Base-by-base conservation (phyloP, 2,329 filamentous ascomycete species). In the Colletotrichum brevisporum region DNA sequence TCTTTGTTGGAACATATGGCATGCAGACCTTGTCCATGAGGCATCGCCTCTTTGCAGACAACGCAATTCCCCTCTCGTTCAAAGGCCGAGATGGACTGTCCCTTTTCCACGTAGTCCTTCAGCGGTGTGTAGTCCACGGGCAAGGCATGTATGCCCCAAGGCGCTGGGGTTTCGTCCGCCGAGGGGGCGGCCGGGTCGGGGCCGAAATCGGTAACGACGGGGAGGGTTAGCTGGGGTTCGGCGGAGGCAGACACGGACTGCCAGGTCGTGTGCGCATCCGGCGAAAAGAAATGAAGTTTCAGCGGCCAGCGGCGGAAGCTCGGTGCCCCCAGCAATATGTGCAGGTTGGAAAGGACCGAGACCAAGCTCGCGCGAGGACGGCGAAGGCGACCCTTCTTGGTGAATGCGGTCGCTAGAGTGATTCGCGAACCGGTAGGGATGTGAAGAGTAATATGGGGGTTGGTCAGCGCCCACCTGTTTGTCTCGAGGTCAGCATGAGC, bases 221-320 rank as follows among this genome's bases (percentile, higher is more conserved):
- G 77, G 13, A 93, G 79, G 3, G 82, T 83, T 12, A 77, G 74
- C 24, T 84, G 73, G 36, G 82, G 76, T 56, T 85, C 83, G 56
- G 84, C 78, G 3, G 86, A 83, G 2, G 84, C 78, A 52, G 84
- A 85, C 84, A 88, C 90, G 56, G 79, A 83, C 18, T 85, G 77
- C 95, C 95, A 98, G 1, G 87, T 85, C 21, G 81, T 81, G 74
- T 92, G 87, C 0, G 94, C 90, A 68, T 95, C 92, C 3, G 83
- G 81, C 2, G 85, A 85, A 73, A 97, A 95, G 79, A 98, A 95
- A 26, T 92, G 90, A 54, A 98, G 77, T 61, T 88, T 88, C 61
- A 99, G 83, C 21, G 95, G 95, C 95, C 94, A 97, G 53, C 90
- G 84, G 16, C 85, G 83, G 77, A 98, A 98, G 78, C 93, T 96